Evolutionary conservation across 129 eudicot species (phyloP), one percentile per base, ranked within the genome.

Genomic region (Artemisia argyi): DNA sequence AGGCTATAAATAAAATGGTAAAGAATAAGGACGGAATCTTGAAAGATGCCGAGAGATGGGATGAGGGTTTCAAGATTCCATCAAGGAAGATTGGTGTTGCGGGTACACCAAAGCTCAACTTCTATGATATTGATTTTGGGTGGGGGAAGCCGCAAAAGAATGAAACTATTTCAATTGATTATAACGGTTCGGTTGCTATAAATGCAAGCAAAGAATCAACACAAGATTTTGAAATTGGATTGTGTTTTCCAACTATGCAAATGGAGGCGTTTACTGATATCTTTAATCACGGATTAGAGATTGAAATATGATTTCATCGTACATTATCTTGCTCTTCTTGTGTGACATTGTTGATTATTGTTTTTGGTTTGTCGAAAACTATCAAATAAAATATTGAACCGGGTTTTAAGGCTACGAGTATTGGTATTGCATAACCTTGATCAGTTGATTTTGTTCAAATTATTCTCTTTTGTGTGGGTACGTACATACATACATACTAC

Each of bases 131-230:
- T 4, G 86, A 88, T 65, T 88, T 77, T 19, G 95, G 95, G 22
- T 88, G 86, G 84, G 95, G 95, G 35, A 78, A 82, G 67, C 85
- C 86, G 48, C 66, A 35, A 73, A 88, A 62, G 7, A 12, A 26
- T 15, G 67, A 62, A 15, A 62, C 67, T 3, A 26, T 62, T 62
- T 62, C 67, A 44, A 80, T 74, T 3, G 83, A 83, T 26, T 32
- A 78, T 55, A 74, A 61, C 22, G 78, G 70, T 28, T 74, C 82
- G 42, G 42, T 85, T 78, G 78, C 86, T 3, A 67, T 88, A 18
- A 32, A 71, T 68, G 60, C 80, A 9, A 22, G 79, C 65, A 83
- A 76, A 75, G 83, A 80, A 54, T 83, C 74, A 13, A 52, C 74
- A 39, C 86, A 85, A 61, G 90, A 79, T 60, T 2, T 85, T 46